These are phyloP conservation scores for Vigna hirtella DNA, from an alignment of 306 rosid species.

Conservation along the genomic window DNA sequence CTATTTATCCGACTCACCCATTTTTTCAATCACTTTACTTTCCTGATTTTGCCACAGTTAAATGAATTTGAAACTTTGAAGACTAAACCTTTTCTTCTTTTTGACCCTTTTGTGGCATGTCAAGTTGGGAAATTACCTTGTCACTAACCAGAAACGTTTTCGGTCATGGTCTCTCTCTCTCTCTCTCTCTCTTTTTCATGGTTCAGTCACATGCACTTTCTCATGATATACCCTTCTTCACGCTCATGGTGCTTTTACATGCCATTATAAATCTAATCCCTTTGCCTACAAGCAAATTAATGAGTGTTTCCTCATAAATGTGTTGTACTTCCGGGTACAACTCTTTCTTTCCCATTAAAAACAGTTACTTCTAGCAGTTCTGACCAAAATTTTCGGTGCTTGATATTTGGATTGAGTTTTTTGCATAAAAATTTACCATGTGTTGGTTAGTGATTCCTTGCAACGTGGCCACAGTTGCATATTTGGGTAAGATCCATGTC, in stretches of 20 bases:
- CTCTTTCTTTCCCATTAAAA: conserved; percentile 1
- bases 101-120: conserved; percentile 30
- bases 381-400: conserved; percentile 11
- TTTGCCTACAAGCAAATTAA: background rate
- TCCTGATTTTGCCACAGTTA: conserved; percentile 34
- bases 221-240: conserved; percentile 36
- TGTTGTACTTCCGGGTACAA: conserved; percentile 38
- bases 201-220: conserved; percentile 46
- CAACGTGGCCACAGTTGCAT: conserved; percentile 24
- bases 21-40: conserved; percentile 36
- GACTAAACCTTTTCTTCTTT: conserved; percentile 9
- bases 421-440: background rate
- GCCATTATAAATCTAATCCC: conserved; percentile 21
- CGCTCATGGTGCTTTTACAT: conserved; percentile 22
- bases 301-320: conserved; percentile 25
- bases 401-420: conserved; percentile 12
- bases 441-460: conserved; percentile 22
- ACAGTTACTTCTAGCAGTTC: background rate
- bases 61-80: conserved; percentile 32
- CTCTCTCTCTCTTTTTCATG: conserved; percentile 37
- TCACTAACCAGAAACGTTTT: conserved; percentile 36
- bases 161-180: background rate
- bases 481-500: conserved; percentile 33
- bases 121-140: background rate
- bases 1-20: conserved; percentile 45